These are phyloP conservation scores for Rutstroemia sp. DNA, from an alignment of 2,329 filamentous ascomycete genomes.

Conservation along the genomic window DNA sequence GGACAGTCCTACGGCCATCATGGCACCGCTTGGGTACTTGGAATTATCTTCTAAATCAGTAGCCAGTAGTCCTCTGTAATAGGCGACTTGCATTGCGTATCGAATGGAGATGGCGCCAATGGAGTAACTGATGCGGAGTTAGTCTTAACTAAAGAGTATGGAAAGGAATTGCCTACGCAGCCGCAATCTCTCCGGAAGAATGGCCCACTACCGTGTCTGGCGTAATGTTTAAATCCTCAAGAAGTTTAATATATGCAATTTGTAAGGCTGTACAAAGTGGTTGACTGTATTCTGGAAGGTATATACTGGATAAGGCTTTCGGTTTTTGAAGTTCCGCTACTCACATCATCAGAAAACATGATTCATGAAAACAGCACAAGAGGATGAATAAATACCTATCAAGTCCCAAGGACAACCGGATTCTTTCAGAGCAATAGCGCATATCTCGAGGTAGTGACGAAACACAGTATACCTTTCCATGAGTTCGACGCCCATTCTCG, in stretches of 20 bases:
- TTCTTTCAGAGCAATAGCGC: too few species aligned
- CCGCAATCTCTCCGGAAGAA: constrained; percentile 29
- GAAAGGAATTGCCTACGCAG: constrained; percentile 21
- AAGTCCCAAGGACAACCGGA: too few species aligned
- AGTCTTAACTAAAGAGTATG: not conserved
- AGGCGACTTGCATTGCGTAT: constrained; percentile 10
- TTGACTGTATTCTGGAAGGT: constrained; percentile 12
- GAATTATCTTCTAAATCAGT: constrained; percentile 6
- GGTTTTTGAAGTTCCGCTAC: constrained; percentile 1
- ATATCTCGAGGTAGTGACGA: too few species aligned
- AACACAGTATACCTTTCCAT: too few species aligned
- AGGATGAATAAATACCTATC: too few species aligned
- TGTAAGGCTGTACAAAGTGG: constrained; percentile 19
- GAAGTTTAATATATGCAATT: constrained; percentile 19
- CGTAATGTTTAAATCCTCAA: constrained; percentile 12
- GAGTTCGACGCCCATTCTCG: too few species aligned
- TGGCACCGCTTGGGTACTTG: constrained; percentile 32
- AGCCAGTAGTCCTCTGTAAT: constrained; percentile 11
- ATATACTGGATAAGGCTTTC: constrained; percentile 15
- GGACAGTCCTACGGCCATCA: constrained; percentile 42
- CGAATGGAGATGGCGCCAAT: constrained; percentile 16
- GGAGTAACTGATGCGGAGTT: constrained; percentile 17
- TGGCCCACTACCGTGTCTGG: constrained; percentile 22
- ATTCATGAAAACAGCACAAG: too few species aligned
- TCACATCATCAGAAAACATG: too few species aligned